Evolutionary conservation across 2,329 filamentous ascomycete genomes (phyloP).

Genomic region (Orbilia quercus): DNA sequence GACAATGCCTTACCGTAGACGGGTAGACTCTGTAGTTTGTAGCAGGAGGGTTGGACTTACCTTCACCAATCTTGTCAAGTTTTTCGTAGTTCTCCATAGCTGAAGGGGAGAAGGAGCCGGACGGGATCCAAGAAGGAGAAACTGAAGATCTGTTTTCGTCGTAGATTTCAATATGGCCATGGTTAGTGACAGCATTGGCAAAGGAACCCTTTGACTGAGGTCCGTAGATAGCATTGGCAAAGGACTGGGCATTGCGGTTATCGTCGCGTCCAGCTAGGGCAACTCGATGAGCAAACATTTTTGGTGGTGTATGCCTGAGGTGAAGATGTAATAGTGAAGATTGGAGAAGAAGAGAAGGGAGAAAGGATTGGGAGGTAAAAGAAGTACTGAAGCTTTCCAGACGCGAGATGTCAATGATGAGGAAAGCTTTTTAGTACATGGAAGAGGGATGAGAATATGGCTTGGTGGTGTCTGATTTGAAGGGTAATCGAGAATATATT

Average conservation of each 20-base stretch:
- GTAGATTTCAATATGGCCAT: neutral
- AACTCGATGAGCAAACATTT: slow-evolving; percentile 20
- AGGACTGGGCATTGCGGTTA: slow-evolving; percentile 3
- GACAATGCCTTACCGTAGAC: too few relatives aligned
- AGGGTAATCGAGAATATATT: too few relatives aligned
- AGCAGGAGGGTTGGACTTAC: slow-evolving; percentile 69
- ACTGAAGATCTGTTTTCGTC: slow-evolving; percentile 15
- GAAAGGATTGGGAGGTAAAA: neutral
- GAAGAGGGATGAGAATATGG: neutral
- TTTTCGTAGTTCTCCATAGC: slow-evolving; percentile 95
- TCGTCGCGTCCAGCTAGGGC: neutral
- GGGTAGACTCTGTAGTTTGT: too few relatives aligned
- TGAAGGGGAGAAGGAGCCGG: slow-evolving; percentile 4
- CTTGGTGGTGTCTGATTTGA: too few relatives aligned
- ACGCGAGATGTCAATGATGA: neutral
- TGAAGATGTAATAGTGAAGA: neutral
- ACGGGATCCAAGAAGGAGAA: slow-evolving; percentile 16
- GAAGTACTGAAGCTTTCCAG: neutral
- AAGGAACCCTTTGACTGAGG: neutral
- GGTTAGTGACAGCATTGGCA: neutral
- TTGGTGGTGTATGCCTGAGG: too few relatives aligned
- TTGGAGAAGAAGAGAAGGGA: neutral
- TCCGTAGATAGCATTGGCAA: neutral
- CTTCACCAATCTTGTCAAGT: slow-evolving; percentile 95
- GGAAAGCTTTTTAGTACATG: neutral